Evolutionary conservation across 768 basidiomycete species (phyloP).

Genomic region (Tylopilus balloui): DNA sequence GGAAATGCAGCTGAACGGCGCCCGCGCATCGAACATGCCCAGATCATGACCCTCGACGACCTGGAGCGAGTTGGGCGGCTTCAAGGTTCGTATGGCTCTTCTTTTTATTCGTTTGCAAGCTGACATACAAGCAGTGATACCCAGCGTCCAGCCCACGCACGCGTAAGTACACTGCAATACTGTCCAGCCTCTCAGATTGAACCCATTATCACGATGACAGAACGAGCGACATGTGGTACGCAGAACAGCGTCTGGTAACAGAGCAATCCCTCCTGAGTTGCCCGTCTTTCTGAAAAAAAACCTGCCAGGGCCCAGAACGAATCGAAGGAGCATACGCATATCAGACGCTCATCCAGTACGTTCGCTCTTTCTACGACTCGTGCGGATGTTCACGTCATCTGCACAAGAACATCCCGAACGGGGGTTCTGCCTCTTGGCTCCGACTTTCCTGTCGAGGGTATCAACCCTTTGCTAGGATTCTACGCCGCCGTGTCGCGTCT

Average conservation of each 20-base stretch:
- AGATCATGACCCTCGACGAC: conserved; percentile 74
- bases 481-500: conserved; percentile 84
- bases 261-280: conserved; percentile 2
- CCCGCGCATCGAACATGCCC: conserved; percentile 89
- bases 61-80: conserved; percentile 63
- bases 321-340: conserved; percentile 91
- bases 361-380: background rate
- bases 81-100: conserved; percentile 50
- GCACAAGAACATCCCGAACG: conserved; percentile 45
- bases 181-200: background rate
- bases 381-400: background rate
- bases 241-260: conserved; percentile 68
- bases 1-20: conserved; percentile 42
- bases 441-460: conserved; percentile 90
- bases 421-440: conserved; percentile 76
- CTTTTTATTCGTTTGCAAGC: background rate
- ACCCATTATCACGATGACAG: conserved; percentile 31
- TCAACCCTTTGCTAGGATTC: conserved; percentile 86
- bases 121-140: conserved; percentile 54
- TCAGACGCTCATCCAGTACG: conserved; percentile 67
- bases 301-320: conserved; percentile 65
- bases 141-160: conserved; percentile 92
- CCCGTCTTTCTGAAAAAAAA: background rate
- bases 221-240: conserved; percentile 91
- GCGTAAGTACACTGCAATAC: conserved; percentile 52